Percentiles rank a stretch among this genome's conserved stretches.
Evolutionary conservation across 345 rosid species (phyloP).

Genomic region (Lumnitzera littorea): DNA sequence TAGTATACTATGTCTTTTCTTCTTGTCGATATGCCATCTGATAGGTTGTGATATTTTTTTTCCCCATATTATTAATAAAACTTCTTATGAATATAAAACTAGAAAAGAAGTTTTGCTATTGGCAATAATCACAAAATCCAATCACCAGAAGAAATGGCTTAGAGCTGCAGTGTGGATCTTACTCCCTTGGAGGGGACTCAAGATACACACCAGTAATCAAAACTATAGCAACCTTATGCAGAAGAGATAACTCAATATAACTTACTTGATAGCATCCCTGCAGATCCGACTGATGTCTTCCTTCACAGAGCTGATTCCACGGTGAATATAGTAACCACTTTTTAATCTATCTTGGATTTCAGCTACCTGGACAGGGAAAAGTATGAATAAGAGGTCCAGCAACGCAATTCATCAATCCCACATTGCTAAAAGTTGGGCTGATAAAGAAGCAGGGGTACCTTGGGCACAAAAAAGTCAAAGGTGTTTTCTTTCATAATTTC

Average conservation of each 20-base stretch:
- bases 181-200: background rate
- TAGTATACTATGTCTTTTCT: too few relatives aligned
- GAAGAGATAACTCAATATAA: slow-evolving; percentile 3
- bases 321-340: slow-evolving; percentile 75
- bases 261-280: slow-evolving; percentile 98
- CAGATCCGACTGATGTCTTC: slow-evolving; percentile 97
- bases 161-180: background rate
- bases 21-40: too few relatives aligned
- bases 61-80: too few relatives aligned
- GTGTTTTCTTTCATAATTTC: slow-evolving; percentile 93
- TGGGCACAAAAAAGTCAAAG: slow-evolving; percentile 74
- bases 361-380: slow-evolving; percentile 52
- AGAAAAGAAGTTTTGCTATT: background rate
- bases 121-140: background rate
- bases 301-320: slow-evolving; percentile 80
- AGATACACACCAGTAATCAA: background rate
- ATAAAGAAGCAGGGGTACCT: slow-evolving; percentile 36
- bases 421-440: background rate
- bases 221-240: background rate
- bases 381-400: slow-evolving; percentile 11
- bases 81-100: background rate
- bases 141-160: background rate
- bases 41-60: too few relatives aligned
- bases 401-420: slow-evolving; percentile 3
- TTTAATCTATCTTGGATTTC: slow-evolving; percentile 79